These are phyloP conservation scores for Pelargonium cotyledonis DNA, from an alignment of 441 rosid genomes.

Conservation along the genomic window DNA sequence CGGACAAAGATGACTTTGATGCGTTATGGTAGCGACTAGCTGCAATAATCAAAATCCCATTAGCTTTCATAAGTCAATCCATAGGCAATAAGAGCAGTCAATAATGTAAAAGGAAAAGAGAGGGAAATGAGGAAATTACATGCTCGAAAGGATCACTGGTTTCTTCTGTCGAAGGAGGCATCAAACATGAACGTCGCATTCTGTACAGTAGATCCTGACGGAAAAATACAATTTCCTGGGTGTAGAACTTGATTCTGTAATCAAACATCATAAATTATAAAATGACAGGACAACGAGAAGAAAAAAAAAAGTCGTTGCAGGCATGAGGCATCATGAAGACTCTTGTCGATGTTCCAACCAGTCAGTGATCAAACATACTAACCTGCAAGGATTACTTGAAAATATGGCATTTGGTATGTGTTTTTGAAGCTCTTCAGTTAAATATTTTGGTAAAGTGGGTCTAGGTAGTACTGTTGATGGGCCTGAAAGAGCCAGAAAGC, in stretches of 20 bases:
- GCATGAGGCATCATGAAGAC: not conserved
- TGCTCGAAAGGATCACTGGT: slow-evolving; percentile 78
- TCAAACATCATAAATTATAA: slow-evolving; percentile 13
- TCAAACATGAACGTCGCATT: slow-evolving; percentile 93
- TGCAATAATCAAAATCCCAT: slow-evolving; percentile 31
- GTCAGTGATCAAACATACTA: slow-evolving; percentile 14
- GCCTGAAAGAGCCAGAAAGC: slow-evolving; percentile 43
- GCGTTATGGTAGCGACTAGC: slow-evolving; percentile 89
- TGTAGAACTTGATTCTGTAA: slow-evolving; percentile 75
- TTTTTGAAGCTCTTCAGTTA: slow-evolving; percentile 66
- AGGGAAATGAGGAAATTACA: slow-evolving; percentile 33
- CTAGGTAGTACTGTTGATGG: slow-evolving; percentile 81
- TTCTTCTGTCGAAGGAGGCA: slow-evolving; percentile 81
- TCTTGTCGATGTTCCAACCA: slow-evolving; percentile 7
- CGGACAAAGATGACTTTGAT: slow-evolving; percentile 95
- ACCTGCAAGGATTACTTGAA: slow-evolving; percentile 96
- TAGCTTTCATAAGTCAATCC: slow-evolving; percentile 14
- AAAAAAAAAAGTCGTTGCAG: not conserved
- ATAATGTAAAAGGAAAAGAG: not conserved
- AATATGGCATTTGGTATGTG: slow-evolving; percentile 72
- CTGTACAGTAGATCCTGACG: slow-evolving; percentile 77
- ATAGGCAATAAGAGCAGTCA: not conserved
- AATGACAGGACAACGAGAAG: not conserved
- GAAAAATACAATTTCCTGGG: slow-evolving; percentile 88
- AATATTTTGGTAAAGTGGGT: slow-evolving; percentile 64